Evolutionary conservation across 2,329 filamentous ascomycete genomes (phyloP).

Genomic region (Aspergillus sp.): DNA sequence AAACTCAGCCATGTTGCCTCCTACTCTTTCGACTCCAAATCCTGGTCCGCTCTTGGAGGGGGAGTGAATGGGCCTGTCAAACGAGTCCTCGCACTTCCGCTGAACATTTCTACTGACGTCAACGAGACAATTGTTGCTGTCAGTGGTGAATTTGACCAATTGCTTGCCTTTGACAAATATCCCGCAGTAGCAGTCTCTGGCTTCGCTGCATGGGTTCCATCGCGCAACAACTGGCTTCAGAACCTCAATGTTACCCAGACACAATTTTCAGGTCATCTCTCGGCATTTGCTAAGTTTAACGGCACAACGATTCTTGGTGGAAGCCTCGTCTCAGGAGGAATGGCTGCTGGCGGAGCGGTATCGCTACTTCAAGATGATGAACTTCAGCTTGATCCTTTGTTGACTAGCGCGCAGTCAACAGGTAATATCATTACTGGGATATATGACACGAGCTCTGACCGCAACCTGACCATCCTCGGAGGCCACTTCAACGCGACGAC

Average conservation of each 20-base stretch:
- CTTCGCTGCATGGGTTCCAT: slow-evolving; percentile 91
- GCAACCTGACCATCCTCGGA: slow-evolving; percentile 83
- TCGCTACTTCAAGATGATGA: slow-evolving; percentile 53
- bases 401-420: slow-evolving; percentile 44
- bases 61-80: slow-evolving; percentile 80
- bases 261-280: slow-evolving; percentile 70
- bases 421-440: slow-evolving; percentile 65
- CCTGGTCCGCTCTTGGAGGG: slow-evolving; percentile 77
- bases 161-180: slow-evolving; percentile 66
- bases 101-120: slow-evolving; percentile 71
- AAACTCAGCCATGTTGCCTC: slow-evolving; percentile 74
- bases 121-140: slow-evolving; percentile 75
- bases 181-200: slow-evolving; percentile 64
- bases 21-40: slow-evolving; percentile 67
- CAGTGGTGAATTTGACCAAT: slow-evolving; percentile 74
- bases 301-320: slow-evolving; percentile 72
- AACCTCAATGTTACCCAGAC: slow-evolving; percentile 68
- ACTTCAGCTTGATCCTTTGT: slow-evolving; percentile 41
- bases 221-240: slow-evolving; percentile 80
- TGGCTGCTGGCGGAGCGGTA: slow-evolving; percentile 71
- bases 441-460: slow-evolving; percentile 68
- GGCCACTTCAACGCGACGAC: slow-evolving; percentile 78
- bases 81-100: slow-evolving; percentile 70
- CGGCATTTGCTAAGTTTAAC: slow-evolving; percentile 63
- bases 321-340: slow-evolving; percentile 73